Evolutionary conservation across 83 land plant genomes (phyloP), one percentile per base, ranked within the genome.

Genomic region (Larix sibirica): DNA sequence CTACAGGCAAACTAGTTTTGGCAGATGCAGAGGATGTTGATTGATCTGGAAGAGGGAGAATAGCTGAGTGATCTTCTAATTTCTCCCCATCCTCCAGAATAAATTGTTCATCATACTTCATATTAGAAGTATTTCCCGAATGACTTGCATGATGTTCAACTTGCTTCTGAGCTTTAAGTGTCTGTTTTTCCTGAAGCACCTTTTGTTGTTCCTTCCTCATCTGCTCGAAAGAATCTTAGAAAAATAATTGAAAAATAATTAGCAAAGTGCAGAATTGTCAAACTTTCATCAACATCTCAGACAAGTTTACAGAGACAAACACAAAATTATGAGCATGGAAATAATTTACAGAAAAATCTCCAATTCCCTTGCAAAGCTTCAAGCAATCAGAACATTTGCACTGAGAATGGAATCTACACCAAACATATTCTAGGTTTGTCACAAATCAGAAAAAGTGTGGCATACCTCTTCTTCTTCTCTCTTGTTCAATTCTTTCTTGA

Each of bases 171-270:
- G 78, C 47, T 69, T 59, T 80, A 0, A 80, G 71, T 59, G 84
- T 89, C 58, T 84, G 91, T 82, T 91, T 93, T 62, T 89, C 95
- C 58, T 90, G 95, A 56, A 90, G 82, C 65, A 83, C 79, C 84
- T 87, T 90, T 0, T 90, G 92, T 24, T 91, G 95, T 64, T 93
- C 93, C 83, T 91, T 93, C 78, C 95, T 91, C 90, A 91, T 84
- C 71, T 83, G 80, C 82, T 93, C 93, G 83, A 93, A 93, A 0
- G 88, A 81, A 81, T 88, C 93, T 91, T 81, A 50, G 31, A 81
- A 50, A 56, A 77, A 73, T 18, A 73, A 73, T 44, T 18, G 21
- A 44, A 73, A 42, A 73, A 73, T 50, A 44, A 44, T 73, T 42
- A 73, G 77, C 21, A 24, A 24, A 50, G 13, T 73, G 28, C 21